Conservation (phyloP, 106 monocot genomes). For the Chionographis japonica region DNA sequence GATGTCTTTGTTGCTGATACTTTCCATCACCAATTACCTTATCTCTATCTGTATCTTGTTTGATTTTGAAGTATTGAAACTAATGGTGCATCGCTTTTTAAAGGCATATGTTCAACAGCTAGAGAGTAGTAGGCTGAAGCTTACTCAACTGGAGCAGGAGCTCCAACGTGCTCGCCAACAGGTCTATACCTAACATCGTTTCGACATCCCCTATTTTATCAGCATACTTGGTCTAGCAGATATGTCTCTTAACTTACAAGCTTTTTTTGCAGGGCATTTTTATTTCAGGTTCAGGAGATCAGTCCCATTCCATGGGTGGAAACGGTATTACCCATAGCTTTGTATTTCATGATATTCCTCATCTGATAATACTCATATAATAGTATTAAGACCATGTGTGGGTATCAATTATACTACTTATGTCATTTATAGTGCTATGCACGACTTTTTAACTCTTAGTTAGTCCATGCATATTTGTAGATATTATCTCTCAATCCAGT, state of each 20-base stretch:
- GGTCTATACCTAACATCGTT: constrained; percentile 7
- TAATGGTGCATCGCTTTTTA: background rate
- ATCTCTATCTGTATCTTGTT: too few relatives aligned
- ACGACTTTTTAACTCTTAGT: too few relatives aligned
- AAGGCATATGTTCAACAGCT: constrained; percentile 61
- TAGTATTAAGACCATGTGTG: too few relatives aligned
- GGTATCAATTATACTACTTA: too few relatives aligned
- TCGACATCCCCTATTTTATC: background rate
- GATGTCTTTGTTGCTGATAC: too few relatives aligned
- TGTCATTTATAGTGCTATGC: too few relatives aligned
- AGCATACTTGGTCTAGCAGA: background rate
- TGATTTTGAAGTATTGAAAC: too few relatives aligned
- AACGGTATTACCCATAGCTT: constrained; percentile 31
- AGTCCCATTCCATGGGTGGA: constrained; percentile 43
- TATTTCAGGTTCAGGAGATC: constrained; percentile 55
- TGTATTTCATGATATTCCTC: background rate
- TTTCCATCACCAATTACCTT: too few relatives aligned
- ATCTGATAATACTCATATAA: too few relatives aligned
- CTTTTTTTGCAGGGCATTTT: constrained; percentile 42
- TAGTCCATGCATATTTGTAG: too few relatives aligned
- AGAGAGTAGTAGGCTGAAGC: constrained; percentile 54
- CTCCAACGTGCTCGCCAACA: constrained; percentile 55
- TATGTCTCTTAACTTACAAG: background rate
- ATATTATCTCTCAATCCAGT: too few relatives aligned
- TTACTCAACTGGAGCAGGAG: constrained; percentile 58